Evolutionary conservation across 768 basidiomycete genomes (phyloP), one percentile per base, ranked within the genome.

Genomic region (Tremella yokohamensis): DNA sequence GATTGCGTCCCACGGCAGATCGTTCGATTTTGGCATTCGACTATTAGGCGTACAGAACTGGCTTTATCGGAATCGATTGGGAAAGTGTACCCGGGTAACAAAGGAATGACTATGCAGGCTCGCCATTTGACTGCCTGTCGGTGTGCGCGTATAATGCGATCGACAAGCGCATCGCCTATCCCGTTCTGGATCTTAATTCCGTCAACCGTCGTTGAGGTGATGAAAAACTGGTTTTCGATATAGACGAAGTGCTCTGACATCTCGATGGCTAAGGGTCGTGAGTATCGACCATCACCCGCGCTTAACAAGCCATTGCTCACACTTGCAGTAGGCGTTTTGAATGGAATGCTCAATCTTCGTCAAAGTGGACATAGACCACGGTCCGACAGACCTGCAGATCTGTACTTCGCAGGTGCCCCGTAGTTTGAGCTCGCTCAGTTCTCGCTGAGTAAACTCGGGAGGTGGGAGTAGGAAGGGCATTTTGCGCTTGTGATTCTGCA

Each of bases 381-480:
- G 89, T 1, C 92, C 91, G 12, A 89, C 87, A 15, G 90, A 94
- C 22, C 96, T 85, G 75, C 91, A 94, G 61, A 99, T 90, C 72
- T 99, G 96, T 72, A 96, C 81, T 74, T 99, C 96, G 76, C 93
- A 97, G 0, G 94, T 98, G 8, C 96, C 96, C 0, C 89, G 90
- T 40, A 99, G 81, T 34, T 89, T 88, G 78, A 89, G 80, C 20
- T 84, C 81, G 22, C 83, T 79, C 6, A 99, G 81, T 62, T 98
- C 90, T 6, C 83, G 82, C 15, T 85, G 82, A 63, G 81, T 89
- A 76, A 91, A 98, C 69, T 99, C 96, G 0, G 94, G 85, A 26
- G 94, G 88, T 13, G 96, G 96, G 29, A 96, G 77, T 44, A 98
- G 79, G 80, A 94, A 94, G 4, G 94, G 93, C 90, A 97, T 91